phyloP scores from a whole-genome alignment of 306 rosid genomes.

The Sechiopsis laciniata region DNA sequence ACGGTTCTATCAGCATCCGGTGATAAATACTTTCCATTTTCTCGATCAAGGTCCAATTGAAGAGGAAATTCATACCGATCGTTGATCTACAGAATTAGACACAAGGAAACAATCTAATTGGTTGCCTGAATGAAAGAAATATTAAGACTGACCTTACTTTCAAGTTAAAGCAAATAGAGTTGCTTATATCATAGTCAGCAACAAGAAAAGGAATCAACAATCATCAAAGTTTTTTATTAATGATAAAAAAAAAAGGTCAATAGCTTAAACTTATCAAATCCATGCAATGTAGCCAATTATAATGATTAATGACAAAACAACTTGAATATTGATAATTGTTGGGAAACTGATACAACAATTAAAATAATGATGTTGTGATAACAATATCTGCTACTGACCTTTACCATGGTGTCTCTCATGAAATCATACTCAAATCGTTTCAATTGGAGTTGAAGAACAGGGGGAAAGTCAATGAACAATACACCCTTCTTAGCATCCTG shows the following conservation, averaged over 20 bases:
- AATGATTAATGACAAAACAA: neutral
- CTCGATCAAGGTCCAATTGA: slow-evolving; percentile 95
- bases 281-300: neutral
- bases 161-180: neutral
- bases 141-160: neutral
- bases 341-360: neutral
- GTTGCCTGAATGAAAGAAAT: neutral
- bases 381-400: slow-evolving; percentile 49
- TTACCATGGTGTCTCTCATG: slow-evolving; percentile 96
- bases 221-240: neutral
- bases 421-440: slow-evolving; percentile 97
- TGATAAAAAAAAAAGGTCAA: neutral
- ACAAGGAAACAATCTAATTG: neutral
- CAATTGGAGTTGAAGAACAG: slow-evolving; percentile 96
- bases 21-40: slow-evolving; percentile 81
- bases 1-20: slow-evolving; percentile 92
- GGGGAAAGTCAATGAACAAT: slow-evolving; percentile 89
- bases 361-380: slow-evolving; percentile 1
- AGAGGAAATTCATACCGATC: slow-evolving; percentile 97
- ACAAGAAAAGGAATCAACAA: neutral
- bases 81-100: slow-evolving; percentile 57
- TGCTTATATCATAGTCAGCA: neutral
- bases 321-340: neutral
- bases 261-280: neutral
- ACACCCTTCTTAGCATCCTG: slow-evolving; percentile 99